Percentiles rank a stretch among this genome's conserved stretches.
Evolutionary conservation across 768 basidiomycete species (phyloP).

Genomic region (Trametes cinnabarina): DNA sequence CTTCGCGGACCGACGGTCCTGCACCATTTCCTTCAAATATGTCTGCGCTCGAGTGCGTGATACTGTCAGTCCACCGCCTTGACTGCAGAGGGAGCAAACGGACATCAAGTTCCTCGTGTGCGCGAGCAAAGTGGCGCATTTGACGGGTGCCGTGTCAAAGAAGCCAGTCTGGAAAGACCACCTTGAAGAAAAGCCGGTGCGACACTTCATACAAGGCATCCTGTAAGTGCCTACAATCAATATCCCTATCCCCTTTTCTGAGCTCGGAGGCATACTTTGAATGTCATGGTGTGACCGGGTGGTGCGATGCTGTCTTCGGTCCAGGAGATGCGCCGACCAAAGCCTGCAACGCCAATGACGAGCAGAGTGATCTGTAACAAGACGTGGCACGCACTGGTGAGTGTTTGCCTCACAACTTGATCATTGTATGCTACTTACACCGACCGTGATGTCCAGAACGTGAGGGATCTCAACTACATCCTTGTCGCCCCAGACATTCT

Average conservation of each 20-base stretch:
- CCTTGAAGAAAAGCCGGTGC: slow-evolving; percentile 19
- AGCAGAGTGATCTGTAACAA: slow-evolving; percentile 48
- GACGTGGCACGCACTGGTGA: background rate
- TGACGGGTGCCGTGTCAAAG: slow-evolving; percentile 18
- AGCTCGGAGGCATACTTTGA: slow-evolving; percentile 17
- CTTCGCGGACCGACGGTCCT: slow-evolving; percentile 35
- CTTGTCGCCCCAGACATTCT: slow-evolving; percentile 47
- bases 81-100: too few species aligned
- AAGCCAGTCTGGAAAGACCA: slow-evolving; percentile 27
- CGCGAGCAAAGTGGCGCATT: slow-evolving; percentile 21
- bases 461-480: slow-evolving; percentile 44
- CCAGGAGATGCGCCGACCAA: slow-evolving; percentile 45
- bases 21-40: slow-evolving; percentile 55
- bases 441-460: slow-evolving; percentile 50
- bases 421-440: slow-evolving; percentile 37
- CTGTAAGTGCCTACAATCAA: slow-evolving; percentile 6
- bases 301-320: slow-evolving; percentile 15
- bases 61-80: background rate
- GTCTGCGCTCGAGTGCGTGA: slow-evolving; percentile 24
- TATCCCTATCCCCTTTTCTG: background rate
- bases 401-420: background rate
- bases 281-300: slow-evolving; percentile 17
- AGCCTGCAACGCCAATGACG: slow-evolving; percentile 56
- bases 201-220: slow-evolving; percentile 28
- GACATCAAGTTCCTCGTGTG: slow-evolving; percentile 30